Conservation (phyloP, 441 rosid genomes). For the Raphanus hybrid region DNA sequence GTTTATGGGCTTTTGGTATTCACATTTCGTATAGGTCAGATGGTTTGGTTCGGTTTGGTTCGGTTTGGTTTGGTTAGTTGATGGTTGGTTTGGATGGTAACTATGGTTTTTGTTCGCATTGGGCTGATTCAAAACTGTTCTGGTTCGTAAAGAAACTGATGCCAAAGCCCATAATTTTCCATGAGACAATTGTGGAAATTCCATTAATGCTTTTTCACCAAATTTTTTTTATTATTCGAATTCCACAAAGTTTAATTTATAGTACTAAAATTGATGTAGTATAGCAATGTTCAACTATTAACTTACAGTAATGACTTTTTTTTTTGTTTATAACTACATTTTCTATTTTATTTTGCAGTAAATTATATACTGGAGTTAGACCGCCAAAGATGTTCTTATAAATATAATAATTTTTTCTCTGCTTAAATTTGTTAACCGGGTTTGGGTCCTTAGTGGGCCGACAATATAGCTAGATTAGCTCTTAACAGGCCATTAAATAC, state of each 20-base stretch:
- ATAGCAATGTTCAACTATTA: too few species aligned
- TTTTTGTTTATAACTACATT: too few species aligned
- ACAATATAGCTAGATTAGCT: background rate
- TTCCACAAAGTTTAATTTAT: too few species aligned
- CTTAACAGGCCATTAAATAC: conserved; percentile 1
- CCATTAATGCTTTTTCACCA: too few species aligned
- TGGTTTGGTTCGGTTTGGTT: background rate
- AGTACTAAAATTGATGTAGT: too few species aligned
- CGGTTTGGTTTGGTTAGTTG: background rate
- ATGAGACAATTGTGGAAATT: too few species aligned
- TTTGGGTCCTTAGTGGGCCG: conserved; percentile 12
- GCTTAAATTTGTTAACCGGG: background rate
- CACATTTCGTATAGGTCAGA: background rate
- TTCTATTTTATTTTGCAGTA: too few species aligned
- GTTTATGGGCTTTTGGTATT: background rate
- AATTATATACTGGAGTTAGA: too few species aligned
- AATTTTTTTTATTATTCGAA: too few species aligned
- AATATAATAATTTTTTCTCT: background rate
- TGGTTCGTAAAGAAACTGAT: background rate
- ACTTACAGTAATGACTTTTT: too few species aligned
- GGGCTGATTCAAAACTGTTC: background rate
- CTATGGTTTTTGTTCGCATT: background rate
- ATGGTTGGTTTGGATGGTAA: background rate
- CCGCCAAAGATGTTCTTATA: too few species aligned
- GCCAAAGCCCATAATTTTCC: background rate